Conservation (phyloP, 2,329 filamentous ascomycete species). For the Phaeosphaeria sp. region DNA sequence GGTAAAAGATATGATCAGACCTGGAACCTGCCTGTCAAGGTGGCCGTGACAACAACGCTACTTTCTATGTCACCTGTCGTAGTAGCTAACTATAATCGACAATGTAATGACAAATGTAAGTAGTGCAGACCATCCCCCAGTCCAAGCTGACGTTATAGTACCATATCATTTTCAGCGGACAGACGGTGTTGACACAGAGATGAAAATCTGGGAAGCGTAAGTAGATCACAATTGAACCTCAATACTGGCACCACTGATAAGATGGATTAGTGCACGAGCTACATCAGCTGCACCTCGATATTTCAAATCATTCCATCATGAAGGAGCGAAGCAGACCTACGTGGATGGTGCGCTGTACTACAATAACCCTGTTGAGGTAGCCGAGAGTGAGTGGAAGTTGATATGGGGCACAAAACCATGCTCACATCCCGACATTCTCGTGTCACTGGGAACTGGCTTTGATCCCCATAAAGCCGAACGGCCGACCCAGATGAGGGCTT, state of each 20-base stretch:
- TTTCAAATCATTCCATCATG: constrained; percentile 56
- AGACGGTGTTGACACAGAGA: constrained; percentile 47
- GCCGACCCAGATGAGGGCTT: background rate
- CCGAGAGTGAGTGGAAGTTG: constrained; percentile 51
- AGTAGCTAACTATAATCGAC: constrained; percentile 55
- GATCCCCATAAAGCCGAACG: background rate
- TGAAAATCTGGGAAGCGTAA: constrained; percentile 56
- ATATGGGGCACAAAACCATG: constrained; percentile 29
- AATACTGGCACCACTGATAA: background rate
- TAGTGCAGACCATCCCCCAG: background rate
- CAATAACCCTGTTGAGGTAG: constrained; percentile 56
- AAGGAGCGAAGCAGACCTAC: constrained; percentile 51
- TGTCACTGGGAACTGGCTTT: constrained; percentile 12
- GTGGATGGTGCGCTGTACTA: constrained; percentile 54
- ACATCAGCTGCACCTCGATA: constrained; percentile 54
- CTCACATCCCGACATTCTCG: constrained; percentile 25
- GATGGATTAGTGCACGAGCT: constrained; percentile 47
- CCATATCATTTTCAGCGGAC: constrained; percentile 28
- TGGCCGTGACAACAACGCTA: constrained; percentile 51
- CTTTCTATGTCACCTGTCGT: constrained; percentile 48
- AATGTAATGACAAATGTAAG: constrained; percentile 2
- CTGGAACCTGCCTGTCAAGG: constrained; percentile 45
- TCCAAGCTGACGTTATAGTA: constrained; percentile 44
- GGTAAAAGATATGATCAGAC: constrained; percentile 20
- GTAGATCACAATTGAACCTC: background rate